Base-by-base conservation (phyloP, 139 green algal species). In the Picochlorum sp. region DNA sequence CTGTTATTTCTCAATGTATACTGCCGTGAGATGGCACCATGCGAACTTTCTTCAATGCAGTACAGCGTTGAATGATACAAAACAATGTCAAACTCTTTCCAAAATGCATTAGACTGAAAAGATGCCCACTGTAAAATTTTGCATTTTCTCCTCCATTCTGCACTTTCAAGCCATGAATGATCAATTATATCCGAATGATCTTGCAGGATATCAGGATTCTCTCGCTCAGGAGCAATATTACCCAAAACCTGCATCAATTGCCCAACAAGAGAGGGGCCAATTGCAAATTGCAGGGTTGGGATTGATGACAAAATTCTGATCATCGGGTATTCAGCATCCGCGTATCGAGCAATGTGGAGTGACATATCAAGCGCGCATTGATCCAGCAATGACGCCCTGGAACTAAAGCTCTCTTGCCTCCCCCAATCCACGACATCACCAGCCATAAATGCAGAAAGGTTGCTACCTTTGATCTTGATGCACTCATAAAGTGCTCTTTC, bases 401-500 rank as follows among this genome's bases (percentile, higher is more conserved):
- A 11, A n/a, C 16, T 38, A 14, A 14, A 49, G 15, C 15, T 37
- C 13, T 5, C n/a, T 21, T 54, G 47, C 11, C 23, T 23, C 14
- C 10, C 51, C 66, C 65, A 84, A 51, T 61, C 61, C 28, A 78
- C 76, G 7, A 62, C 50, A 3, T 79, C 80, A n/a, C 83, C 73
- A 10, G 79, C 64, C n/a, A 90, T 30, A 49, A 86, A 90, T 2
- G 87, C 84, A 15, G 76, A 75, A 47, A 94, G 65, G 28, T 86
- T 66, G 4, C 76, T 64, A 13, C 83, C 46, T 21, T 44, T 32
- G 4, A 91, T 62, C 15, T 58, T 72, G n/a, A 87, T 61, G 63
- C 79, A 85, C 61, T 92, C 82, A 68, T 96, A 96, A 15, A 96
- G 66, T 0, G 75, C 77, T 1, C 80, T 81, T 69, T 92, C 80